Conservation (phyloP, 306 rosid species). For the Phaseolus lunatus region DNA sequence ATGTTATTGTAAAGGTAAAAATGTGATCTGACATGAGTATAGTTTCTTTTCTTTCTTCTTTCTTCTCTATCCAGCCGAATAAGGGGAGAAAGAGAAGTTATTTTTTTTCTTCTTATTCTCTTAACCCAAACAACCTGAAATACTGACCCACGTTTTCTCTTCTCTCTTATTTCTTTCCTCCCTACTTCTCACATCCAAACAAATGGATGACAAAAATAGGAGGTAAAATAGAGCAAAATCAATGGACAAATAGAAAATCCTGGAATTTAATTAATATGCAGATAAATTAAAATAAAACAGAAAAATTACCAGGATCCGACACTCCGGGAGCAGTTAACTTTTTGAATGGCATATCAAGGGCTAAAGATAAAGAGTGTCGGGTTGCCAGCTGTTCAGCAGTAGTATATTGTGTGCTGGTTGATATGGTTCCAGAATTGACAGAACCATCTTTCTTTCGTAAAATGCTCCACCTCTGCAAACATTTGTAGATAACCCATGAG, state of each 20-base stretch:
- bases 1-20: not conserved
- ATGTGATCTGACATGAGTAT: not conserved
- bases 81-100: not conserved
- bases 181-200: constrained; percentile 11
- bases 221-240: constrained; percentile 4
- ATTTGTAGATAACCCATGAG: constrained; percentile 47
- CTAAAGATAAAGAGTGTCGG: constrained; percentile 77
- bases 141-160: not conserved
- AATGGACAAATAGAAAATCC: constrained; percentile 20
- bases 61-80: not conserved
- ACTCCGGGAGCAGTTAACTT: constrained; percentile 63
- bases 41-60: not conserved
- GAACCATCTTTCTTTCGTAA: constrained; percentile 64
- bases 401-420: constrained; percentile 62
- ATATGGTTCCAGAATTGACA: constrained; percentile 50
- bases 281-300: constrained; percentile 26
- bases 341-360: constrained; percentile 74
- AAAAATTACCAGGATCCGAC: constrained; percentile 56
- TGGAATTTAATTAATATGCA: constrained; percentile 17
- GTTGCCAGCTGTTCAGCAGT: constrained; percentile 84
- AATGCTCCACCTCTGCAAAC: constrained; percentile 81
- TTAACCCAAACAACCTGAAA: not conserved
- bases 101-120: not conserved
- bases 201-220: not conserved
- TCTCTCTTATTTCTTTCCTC: not conserved